Base-by-base conservation (phyloP, 2,329 filamentous ascomycete genomes). In the Colletotrichum sp. region DNA sequence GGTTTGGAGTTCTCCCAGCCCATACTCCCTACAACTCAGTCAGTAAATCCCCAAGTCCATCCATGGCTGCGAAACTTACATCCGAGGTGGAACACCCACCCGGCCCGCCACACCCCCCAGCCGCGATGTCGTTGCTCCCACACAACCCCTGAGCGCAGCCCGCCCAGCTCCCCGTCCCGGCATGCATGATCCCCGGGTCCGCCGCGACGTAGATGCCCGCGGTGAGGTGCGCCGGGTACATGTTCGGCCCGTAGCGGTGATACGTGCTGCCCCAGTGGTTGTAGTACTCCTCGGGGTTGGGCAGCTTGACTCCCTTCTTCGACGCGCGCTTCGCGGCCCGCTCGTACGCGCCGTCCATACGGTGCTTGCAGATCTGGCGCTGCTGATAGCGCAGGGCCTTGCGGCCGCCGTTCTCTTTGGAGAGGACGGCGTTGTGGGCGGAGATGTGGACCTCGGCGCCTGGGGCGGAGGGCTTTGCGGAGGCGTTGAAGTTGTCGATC, bases 341-440 rank as follows among this genome's bases (percentile, higher is more conserved):
- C 30, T 85, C 83, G 81, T 95, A 95, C 36, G 90, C 89, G 6
- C 84, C 84, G 32, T 93, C 90, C 0, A 90, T 81, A 0, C 85
- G 84, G 10, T 69, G 77, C 28, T 82, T 73, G 76, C 86, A 83
- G 9, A 78, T 15, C 2, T 79, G 74, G 13, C 81, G 81, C 6
- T 92, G 82, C 21, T 87, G 86, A 2, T 75, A 66, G 81, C 84
- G 67, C 77, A 87, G 86, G 78, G 52, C 81, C 10, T 9, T 52
- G 16, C 77, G 81, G 6, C 74, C 55, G 21, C 77, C 65, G 26
- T 78, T n/a, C 16, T 64, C 57, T 52, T 63, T 82, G n/a, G 68
- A 79, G 36, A 82, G 80, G 9, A 95, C 91, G 2, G 94, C 90
- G 79, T 92, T 95, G 86, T 96, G 95, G 0, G 93, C 89, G 0